Percentiles rank a stretch among this genome's conserved stretches.
Evolutionary conservation across 371 early-diverging fungal species (phyloP).

Genomic region (Phascolomyces articulosus): DNA sequence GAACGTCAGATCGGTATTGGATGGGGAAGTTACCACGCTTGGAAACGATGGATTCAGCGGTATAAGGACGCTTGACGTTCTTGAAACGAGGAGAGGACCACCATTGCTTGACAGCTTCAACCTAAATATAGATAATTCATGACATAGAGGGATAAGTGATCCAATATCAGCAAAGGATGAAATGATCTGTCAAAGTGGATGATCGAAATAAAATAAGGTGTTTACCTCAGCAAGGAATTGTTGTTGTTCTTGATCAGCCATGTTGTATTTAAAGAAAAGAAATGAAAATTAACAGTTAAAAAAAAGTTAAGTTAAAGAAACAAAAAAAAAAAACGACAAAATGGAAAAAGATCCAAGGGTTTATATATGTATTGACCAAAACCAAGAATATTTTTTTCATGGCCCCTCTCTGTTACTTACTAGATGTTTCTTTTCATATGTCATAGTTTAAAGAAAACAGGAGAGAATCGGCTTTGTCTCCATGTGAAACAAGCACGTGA

Average conservation of each 20-base stretch:
- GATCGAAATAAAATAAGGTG: no score
- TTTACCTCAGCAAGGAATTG: slow-evolving; percentile 17
- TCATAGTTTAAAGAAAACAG: slow-evolving; percentile 7
- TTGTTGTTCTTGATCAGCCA: slow-evolving; percentile 17
- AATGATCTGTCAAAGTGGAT: no score
- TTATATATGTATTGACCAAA: slow-evolving; percentile 13
- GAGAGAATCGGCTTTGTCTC: slow-evolving; percentile 3
- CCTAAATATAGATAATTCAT: slow-evolving; percentile 53
- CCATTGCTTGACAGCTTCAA: slow-evolving; percentile 86
- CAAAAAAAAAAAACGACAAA: background rate
- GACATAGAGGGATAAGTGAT: no score
- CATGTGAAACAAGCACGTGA: slow-evolving; percentile 20
- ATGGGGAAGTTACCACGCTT: slow-evolving; percentile 87
- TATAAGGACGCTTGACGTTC: slow-evolving; percentile 87
- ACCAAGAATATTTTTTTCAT: background rate
- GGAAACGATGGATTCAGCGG: slow-evolving; percentile 88
- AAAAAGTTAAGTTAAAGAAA: background rate
- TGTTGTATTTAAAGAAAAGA: background rate
- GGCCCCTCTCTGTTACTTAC: background rate
- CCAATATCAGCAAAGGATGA: no score
- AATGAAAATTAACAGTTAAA: background rate
- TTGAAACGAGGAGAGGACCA: slow-evolving; percentile 87
- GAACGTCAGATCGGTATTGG: slow-evolving; percentile 80
- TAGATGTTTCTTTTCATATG: slow-evolving; percentile 9
- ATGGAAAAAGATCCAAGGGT: background rate